Percentiles rank a stretch among this genome's conserved stretches.
Conservation (phyloP, 2,329 filamentous ascomycete genomes). For the Emericellopsis cladophorae region DNA sequence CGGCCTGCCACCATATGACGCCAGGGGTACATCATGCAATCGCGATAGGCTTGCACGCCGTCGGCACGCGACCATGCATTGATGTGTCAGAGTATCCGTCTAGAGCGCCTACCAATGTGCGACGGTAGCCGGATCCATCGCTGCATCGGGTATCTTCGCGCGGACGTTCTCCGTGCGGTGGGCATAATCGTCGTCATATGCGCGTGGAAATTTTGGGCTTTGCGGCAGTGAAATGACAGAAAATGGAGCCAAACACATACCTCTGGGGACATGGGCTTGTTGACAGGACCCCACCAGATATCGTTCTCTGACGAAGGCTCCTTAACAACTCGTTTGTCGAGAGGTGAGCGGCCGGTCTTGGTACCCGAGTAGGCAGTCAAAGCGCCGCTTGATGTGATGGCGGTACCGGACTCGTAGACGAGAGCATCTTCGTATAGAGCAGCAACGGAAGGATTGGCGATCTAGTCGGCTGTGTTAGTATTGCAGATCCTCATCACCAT, state of each 20-base stretch:
- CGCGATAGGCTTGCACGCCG: not conserved
- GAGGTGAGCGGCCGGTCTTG: conserved; percentile 93
- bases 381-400: conserved; percentile 91
- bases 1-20: not conserved
- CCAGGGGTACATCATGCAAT: not conserved
- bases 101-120: not conserved
- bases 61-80: conserved; percentile 1
- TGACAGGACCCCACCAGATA: conserved; percentile 98
- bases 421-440: conserved; percentile 98
- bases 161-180: too few species aligned
- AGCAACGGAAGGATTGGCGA: conserved; percentile 87
- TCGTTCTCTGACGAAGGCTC: conserved; percentile 81
- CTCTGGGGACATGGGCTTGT: conserved; percentile 96
- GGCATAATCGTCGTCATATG: not conserved
- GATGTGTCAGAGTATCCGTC: not conserved
- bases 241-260: conserved; percentile 37
- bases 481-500: not conserved
- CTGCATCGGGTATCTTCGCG: too few species aligned
- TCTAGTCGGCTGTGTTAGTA: conserved; percentile 22
- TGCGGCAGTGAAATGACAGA: not conserved
- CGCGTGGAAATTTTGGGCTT: not conserved
- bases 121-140: conserved; percentile 1
- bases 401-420: conserved; percentile 86
- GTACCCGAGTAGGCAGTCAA: conserved; percentile 95
- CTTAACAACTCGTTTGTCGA: conserved; percentile 95